Conservation (phyloP, 139 green algal species). For the Diplosphaera chodatii region DNA sequence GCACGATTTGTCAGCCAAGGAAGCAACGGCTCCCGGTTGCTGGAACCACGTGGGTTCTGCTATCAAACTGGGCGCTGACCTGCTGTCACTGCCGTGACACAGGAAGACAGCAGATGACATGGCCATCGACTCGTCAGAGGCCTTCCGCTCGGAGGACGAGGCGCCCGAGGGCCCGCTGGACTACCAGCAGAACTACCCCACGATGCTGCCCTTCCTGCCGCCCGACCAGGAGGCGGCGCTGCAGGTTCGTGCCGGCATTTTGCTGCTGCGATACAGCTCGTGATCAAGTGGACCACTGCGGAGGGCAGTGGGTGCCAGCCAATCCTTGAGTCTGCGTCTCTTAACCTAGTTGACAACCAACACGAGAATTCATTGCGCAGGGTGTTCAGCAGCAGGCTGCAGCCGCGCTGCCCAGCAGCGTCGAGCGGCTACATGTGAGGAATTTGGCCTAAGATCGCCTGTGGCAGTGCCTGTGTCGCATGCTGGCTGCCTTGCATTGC, state of each 20-base stretch:
- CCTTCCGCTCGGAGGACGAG: neutral
- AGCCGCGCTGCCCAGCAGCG: neutral
- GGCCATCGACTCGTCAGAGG: neutral
- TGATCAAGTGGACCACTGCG: too few relatives aligned
- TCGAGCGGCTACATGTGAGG: neutral
- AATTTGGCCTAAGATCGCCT: too few relatives aligned
- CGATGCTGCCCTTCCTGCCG: slow-evolving; percentile 35
- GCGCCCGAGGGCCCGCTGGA: slow-evolving; percentile 12
- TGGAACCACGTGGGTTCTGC: too few relatives aligned
- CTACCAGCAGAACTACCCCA: slow-evolving; percentile 50
- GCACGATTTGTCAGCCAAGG: too few relatives aligned
- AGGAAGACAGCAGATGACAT: neutral
- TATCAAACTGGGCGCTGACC: too few relatives aligned
- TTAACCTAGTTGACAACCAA: too few relatives aligned
- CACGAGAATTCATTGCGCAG: neutral
- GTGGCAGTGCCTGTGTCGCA: too few relatives aligned
- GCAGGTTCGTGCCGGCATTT: neutral
- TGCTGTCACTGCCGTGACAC: neutral
- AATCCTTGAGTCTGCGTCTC: too few relatives aligned
- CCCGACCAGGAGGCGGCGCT: slow-evolving; percentile 9
- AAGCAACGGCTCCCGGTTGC: too few relatives aligned
- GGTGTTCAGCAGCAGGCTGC: neutral
- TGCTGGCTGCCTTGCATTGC: too few relatives aligned
- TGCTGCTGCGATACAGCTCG: too few relatives aligned
- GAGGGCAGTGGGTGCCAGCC: too few relatives aligned